Evolutionary conservation across 2,329 filamentous ascomycete genomes (phyloP), one percentile per base, ranked within the genome.

Genomic region (Trichophyton rubrum): DNA sequence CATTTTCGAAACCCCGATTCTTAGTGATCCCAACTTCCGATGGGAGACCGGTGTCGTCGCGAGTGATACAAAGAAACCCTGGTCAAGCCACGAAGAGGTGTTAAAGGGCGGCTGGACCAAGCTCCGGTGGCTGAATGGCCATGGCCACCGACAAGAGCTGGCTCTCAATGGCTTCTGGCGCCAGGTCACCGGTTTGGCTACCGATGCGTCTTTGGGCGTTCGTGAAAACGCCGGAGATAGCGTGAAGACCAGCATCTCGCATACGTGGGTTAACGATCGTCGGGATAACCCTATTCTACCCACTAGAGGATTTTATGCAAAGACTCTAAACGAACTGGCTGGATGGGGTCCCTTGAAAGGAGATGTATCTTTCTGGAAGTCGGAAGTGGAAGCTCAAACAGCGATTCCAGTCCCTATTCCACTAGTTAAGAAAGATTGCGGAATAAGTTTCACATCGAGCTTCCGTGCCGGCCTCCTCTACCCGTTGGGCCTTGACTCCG

Each of bases 311-410:
- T 93, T 92, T 72, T 82, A 95, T 66, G 68, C 92, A 30, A 90
- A 90, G 71, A 84, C 87, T 0, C 78, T 85, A 24, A 83, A 87
- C 30, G 92, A 97, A 70, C 72, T 97, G n/a, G 92, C 93, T 1
- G 92, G 93, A 9, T 85, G 87, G 73, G 90, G 92, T 0, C 85
- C 87, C 0, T 77, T 99, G 17, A 83, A 83, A 64, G 93, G 93
- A 43, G 93, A 97, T 68, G 90, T 96, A 1, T 86, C 88, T n/a
- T 97, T 96, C 73, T 89, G 85, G 72, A 99, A 96, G 75, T 85
- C 85, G n/a, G 91, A 97, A 72, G 68, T 92, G 15, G 92, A 97
- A 73, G 79, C 89, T 1, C 85, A 89, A 63, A 84, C 84, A 60
- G 90, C 90, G 1, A 62, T 92, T 0, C 86, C 91, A 0, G 78